A percentile compares a stretch with the other conserved stretches of the same genome.
phyloP scores from a whole-genome alignment of 352 stramenopile genomes.

The Phytophthora uliginosa region DNA sequence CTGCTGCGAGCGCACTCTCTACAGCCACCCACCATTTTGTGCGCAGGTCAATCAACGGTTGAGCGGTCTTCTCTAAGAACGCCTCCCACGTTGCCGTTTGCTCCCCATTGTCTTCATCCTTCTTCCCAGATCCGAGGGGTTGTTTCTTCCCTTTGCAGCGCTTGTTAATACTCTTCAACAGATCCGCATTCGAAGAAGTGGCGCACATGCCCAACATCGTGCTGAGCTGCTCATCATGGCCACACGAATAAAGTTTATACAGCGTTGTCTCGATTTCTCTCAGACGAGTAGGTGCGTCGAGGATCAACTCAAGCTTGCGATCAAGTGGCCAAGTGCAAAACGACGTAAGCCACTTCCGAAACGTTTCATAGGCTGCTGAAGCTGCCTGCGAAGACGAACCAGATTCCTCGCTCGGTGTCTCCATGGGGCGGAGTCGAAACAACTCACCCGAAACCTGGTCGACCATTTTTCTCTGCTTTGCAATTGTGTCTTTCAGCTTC shows the following conservation, averaged over 20 bases:
- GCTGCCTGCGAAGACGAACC: not conserved
- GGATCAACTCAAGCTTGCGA: conserved; percentile 10
- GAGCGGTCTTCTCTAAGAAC: conserved; percentile 21
- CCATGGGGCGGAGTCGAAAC: conserved; percentile 13
- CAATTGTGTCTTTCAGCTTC: conserved; percentile 19
- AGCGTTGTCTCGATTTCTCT: conserved; percentile 17
- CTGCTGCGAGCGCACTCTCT: conserved; percentile 20
- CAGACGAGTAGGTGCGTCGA: conserved; percentile 25
- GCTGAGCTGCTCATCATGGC: not conserved
- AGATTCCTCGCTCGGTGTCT: not conserved
- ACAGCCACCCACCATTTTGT: conserved; percentile 41
- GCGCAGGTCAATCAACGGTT: conserved; percentile 25
- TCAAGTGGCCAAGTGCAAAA: conserved; percentile 23
- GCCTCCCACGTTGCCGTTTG: conserved; percentile 2
- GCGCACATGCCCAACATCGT: conserved; percentile 31
- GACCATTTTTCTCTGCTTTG: conserved; percentile 14
- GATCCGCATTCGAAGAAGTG: conserved; percentile 10
- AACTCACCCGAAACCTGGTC: conserved; percentile 16
- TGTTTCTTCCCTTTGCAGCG: conserved; percentile 3
- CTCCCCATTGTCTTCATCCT: not conserved
- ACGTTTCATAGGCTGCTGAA: conserved; percentile 13
- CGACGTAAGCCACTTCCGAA: conserved; percentile 25
- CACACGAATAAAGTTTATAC: conserved; percentile 13
- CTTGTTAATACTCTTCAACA: conserved; percentile 5
- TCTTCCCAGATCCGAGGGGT: not conserved